Conservation (phyloP, 1,284 basidiomycete genomes). For the Cryptococcus jaspeensis region DNA sequence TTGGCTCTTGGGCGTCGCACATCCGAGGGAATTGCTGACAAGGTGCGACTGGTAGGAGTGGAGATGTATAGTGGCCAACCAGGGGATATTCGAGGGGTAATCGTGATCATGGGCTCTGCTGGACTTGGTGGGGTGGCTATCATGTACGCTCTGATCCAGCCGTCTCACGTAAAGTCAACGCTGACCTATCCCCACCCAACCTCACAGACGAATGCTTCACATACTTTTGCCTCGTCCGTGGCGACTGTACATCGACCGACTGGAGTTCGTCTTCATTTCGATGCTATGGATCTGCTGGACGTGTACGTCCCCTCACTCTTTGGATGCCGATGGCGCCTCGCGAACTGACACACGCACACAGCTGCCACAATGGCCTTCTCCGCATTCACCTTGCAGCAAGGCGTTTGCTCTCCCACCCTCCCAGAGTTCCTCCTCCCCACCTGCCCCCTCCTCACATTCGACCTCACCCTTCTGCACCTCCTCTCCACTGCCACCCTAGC, state of each 20-base stretch:
- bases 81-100: slow-evolving; percentile 32
- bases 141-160: slow-evolving; percentile 13
- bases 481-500: slow-evolving; percentile 29
- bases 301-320: slow-evolving; percentile 15
- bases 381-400: slow-evolving; percentile 29
- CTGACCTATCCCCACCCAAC: no score
- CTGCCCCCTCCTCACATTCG: slow-evolving; percentile 40
- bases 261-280: slow-evolving; percentile 36
- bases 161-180: no score
- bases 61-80: slow-evolving; percentile 22
- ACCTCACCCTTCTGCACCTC: slow-evolving; percentile 34
- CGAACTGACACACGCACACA: slow-evolving; percentile 1
- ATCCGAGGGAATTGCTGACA: not conserved
- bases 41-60: slow-evolving; percentile 9
- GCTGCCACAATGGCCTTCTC: slow-evolving; percentile 45
- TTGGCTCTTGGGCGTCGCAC: not conserved
- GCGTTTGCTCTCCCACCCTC: slow-evolving; percentile 24
- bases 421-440: slow-evolving; percentile 24
- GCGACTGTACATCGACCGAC: slow-evolving; percentile 33
- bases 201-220: slow-evolving; percentile 19
- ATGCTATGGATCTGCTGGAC: slow-evolving; percentile 45
- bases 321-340: not conserved
- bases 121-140: slow-evolving; percentile 23
- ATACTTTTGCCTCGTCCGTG: slow-evolving; percentile 28
- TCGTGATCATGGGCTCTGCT: slow-evolving; percentile 22